phyloP scores from a whole-genome alignment of 2,329 filamentous ascomycete species.

The Trichoderma harzianum region DNA sequence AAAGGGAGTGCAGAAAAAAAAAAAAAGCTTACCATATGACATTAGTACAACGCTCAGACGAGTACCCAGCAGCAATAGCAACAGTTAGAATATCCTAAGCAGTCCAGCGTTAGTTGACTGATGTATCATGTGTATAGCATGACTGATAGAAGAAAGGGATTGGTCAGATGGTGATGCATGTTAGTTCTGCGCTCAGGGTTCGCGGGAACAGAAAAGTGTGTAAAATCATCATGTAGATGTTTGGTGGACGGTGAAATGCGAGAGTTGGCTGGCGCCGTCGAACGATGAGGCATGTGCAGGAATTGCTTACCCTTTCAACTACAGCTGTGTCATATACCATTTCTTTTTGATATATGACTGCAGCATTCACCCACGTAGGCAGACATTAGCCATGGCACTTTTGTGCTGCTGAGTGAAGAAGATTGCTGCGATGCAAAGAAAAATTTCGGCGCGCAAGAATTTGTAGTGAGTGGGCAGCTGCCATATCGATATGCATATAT shows the following conservation, averaged over 20 bases:
- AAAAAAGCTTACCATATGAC: neutral
- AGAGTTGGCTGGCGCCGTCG: neutral
- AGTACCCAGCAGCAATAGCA: neutral
- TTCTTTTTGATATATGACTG: neutral
- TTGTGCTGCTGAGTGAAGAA: conserved; percentile 1
- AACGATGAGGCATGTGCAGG: neutral
- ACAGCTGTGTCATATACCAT: neutral
- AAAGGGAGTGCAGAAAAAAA: neutral
- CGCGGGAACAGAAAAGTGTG: conserved; percentile 60
- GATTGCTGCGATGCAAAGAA: neutral
- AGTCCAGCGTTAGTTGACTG: conserved; percentile 3
- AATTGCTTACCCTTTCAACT: neutral
- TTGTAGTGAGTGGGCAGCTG: conserved; percentile 5
- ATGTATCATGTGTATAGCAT: neutral
- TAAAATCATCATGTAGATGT: conserved; percentile 49
- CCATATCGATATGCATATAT: conserved; percentile 16
- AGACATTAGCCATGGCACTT: neutral
- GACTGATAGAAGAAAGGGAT: conserved; percentile 22
- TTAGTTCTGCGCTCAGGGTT: conserved; percentile 61
- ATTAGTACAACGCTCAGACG: neutral
- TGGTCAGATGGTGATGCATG: conserved; percentile 75
- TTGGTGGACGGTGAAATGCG: neutral
- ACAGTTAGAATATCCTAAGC: neutral
- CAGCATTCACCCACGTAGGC: neutral
- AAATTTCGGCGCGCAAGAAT: conserved; percentile 11